A percentile compares a stretch with the other conserved stretches of the same genome.
phyloP scores from a whole-genome alignment of 1,284 basidiomycete genomes.

The Ceratobasidium sp. region DNA sequence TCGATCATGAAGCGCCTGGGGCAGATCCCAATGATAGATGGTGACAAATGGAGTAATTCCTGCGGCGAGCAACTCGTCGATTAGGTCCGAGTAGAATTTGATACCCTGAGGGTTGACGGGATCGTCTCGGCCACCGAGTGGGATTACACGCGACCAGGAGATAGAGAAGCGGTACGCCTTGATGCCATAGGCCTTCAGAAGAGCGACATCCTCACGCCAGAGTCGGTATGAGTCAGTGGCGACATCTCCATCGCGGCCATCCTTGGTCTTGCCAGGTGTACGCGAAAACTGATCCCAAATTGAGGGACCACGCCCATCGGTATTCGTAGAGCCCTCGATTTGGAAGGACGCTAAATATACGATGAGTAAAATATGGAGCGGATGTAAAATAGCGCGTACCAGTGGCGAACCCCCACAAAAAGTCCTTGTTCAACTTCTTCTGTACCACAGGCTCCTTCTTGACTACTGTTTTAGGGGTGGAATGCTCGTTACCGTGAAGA shows the following conservation, averaged over 20 bases:
- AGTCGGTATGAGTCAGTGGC: conserved; percentile 76
- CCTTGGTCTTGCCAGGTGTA: conserved; percentile 70
- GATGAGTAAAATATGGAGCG: conserved; percentile 2
- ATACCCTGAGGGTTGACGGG: conserved; percentile 76
- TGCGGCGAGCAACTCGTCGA: conserved; percentile 70
- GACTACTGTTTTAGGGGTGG: neutral
- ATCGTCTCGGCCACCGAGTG: conserved; percentile 72
- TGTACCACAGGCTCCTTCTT: conserved; percentile 2
- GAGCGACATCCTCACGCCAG: conserved; percentile 74
- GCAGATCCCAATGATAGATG: conserved; percentile 82
- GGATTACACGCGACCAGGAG: conserved; percentile 78
- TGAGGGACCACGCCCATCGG: conserved; percentile 68
- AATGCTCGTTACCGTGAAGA: neutral
- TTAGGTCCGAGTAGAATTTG: conserved; percentile 71
- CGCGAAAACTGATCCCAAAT: conserved; percentile 81
- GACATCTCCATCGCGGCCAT: conserved; percentile 71
- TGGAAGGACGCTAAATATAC: conserved; percentile 63
- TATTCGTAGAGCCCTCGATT: conserved; percentile 71
- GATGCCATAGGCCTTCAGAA: conserved; percentile 68
- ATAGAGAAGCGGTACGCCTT: conserved; percentile 75
- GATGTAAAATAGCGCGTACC: conserved; percentile 56
- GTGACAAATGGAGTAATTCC: conserved; percentile 78
- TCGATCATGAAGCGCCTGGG: conserved; percentile 72
- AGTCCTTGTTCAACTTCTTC: conserved; percentile 61
- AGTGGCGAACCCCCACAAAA: conserved; percentile 78